Conservation (phyloP, 2,329 filamentous ascomycete genomes). For the Aspergillus caelatus region DNA sequence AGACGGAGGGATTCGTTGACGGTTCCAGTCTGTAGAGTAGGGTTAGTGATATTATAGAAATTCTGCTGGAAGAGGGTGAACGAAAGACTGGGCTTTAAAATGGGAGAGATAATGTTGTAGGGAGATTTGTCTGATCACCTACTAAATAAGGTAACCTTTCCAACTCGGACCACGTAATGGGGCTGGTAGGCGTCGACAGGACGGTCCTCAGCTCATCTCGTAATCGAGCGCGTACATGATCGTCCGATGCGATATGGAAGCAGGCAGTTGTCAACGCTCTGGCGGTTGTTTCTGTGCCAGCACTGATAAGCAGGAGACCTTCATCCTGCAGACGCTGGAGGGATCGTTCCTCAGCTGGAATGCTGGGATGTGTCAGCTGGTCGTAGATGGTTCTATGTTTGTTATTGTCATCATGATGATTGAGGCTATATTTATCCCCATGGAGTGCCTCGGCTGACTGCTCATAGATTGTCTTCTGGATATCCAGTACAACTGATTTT, state of each 20-base stretch:
- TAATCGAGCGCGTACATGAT: constrained; percentile 22
- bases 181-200: constrained; percentile 22
- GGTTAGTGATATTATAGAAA: too few relatives aligned
- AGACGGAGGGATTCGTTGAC: constrained; percentile 17
- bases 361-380: constrained; percentile 33
- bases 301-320: constrained; percentile 32
- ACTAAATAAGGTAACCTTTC: constrained; percentile 45
- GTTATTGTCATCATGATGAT: neutral
- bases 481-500: constrained; percentile 15
- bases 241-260: constrained; percentile 33
- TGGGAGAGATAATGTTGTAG: neutral
- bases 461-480: constrained; percentile 16
- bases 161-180: constrained; percentile 32
- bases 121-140: neutral
- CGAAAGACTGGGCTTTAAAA: too few relatives aligned
- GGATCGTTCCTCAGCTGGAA: constrained; percentile 43
- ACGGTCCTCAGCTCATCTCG: constrained; percentile 33
- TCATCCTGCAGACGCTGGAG: constrained; percentile 36
- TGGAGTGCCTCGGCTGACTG: constrained; percentile 8
- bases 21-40: constrained; percentile 7
- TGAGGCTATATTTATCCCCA: constrained; percentile 4
- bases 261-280: constrained; percentile 32
- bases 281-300: constrained; percentile 41
- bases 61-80: too few relatives aligned
- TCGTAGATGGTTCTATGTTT: constrained; percentile 29